Percentiles rank a stretch among this genome's conserved stretches.
Conservation (phyloP, 768 basidiomycete species). For the Hericium alpestre region DNA sequence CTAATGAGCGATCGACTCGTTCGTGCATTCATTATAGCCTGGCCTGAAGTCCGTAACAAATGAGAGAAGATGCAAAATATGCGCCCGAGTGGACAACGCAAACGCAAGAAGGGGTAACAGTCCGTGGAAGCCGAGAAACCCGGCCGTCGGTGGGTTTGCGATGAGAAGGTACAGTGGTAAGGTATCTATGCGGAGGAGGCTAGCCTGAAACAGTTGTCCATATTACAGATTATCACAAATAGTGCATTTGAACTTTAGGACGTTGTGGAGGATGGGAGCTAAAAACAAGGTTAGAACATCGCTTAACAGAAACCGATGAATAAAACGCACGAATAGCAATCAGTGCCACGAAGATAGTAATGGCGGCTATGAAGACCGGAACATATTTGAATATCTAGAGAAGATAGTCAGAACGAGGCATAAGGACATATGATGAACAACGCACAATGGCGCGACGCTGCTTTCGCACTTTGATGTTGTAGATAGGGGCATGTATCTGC, state of each 20-base stretch:
- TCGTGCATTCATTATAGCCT: conserved; percentile 1
- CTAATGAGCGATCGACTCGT: not conserved
- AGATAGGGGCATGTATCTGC: conserved; percentile 87
- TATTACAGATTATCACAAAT: conserved; percentile 3
- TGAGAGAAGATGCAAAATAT: conserved; percentile 1
- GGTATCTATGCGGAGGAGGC: conserved; percentile 1
- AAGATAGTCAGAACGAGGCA: conserved; percentile 4
- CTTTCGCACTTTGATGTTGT: conserved; percentile 79
- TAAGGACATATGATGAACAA: not conserved
- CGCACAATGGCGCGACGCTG: conserved; percentile 85
- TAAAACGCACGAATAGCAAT: conserved; percentile 65
- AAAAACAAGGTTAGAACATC: not conserved
- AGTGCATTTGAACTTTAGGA: not conserved
- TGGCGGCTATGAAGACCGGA: conserved; percentile 56
- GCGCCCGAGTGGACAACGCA: not conserved
- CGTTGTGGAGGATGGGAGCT: not conserved
- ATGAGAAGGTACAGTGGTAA: not conserved
- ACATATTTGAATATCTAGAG: conserved; percentile 77
- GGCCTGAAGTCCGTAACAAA: conserved; percentile 6
- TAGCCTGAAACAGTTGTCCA: conserved; percentile 1
- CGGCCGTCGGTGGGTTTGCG: not conserved
- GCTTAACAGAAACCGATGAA: not conserved
- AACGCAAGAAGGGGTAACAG: not conserved
- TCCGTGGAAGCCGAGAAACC: not conserved
- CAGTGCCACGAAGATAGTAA: conserved; percentile 63